A percentile compares a stretch with the other conserved stretches of the same genome.
Evolutionary conservation across 352 stramenopile genomes (phyloP).

Genomic region (Phytophthora litchii): DNA sequence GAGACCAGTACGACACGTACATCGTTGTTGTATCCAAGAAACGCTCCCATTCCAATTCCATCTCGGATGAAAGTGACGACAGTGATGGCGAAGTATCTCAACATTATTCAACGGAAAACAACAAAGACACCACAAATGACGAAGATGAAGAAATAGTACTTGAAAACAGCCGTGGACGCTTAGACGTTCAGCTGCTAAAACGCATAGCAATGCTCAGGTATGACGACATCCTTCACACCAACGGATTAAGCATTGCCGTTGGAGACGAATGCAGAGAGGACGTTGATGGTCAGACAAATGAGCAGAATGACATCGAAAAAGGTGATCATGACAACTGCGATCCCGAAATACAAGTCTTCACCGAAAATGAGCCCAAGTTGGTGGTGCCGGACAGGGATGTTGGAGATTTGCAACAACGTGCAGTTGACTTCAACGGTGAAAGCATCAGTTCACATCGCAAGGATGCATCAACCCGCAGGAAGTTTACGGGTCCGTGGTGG

Average conservation of each 20-base stretch:
- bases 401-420: constrained; percentile 1
- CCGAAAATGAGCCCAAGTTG: constrained; percentile 4
- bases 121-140: not conserved
- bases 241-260: constrained; percentile 16
- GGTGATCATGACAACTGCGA: constrained; percentile 5
- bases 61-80: constrained; percentile 15
- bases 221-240: constrained; percentile 23
- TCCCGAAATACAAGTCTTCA: not conserved
- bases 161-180: constrained; percentile 31
- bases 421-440: constrained; percentile 8
- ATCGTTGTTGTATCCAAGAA: not conserved
- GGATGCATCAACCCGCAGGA: not conserved
- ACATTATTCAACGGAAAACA: constrained; percentile 6
- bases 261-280: not conserved
- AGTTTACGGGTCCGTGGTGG: constrained; percentile 33
- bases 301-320: not conserved
- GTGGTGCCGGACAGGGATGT: not conserved
- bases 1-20: constrained; percentile 77
- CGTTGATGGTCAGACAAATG: not conserved
- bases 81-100: constrained; percentile 20
- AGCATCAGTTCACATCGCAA: not conserved
- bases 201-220: constrained; percentile 30
- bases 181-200: constrained; percentile 21
- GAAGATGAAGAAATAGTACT: constrained; percentile 39
- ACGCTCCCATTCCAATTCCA: constrained; percentile 14